Conservation (phyloP, 164 flowering plant species). For the Annona squamosa region DNA sequence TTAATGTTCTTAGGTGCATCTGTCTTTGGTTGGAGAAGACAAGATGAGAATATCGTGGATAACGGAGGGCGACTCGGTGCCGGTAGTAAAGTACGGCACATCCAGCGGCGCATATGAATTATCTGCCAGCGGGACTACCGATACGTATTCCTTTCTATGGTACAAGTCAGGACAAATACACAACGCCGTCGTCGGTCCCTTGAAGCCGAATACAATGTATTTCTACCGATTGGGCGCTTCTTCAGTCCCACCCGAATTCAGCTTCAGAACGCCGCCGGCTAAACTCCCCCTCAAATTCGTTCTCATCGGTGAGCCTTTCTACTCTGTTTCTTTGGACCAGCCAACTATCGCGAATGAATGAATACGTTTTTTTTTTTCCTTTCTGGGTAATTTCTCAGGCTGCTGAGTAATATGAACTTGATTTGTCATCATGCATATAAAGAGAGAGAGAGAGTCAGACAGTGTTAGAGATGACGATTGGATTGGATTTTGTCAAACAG, state of each 20-base stretch:
- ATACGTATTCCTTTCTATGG: slow-evolving; percentile 26
- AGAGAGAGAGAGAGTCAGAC: too few relatives aligned
- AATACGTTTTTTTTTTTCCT: too few relatives aligned
- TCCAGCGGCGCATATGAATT: slow-evolving; percentile 22
- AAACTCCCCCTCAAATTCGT: slow-evolving; percentile 55
- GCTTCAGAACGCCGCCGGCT: slow-evolving; percentile 62
- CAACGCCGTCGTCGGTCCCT: slow-evolving; percentile 51
- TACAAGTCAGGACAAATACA: slow-evolving; percentile 61
- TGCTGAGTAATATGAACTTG: too few relatives aligned
- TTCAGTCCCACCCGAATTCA: slow-evolving; percentile 21
- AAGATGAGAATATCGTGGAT: slow-evolving; percentile 82
- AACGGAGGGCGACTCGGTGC: slow-evolving; percentile 27
- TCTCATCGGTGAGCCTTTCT: slow-evolving; percentile 32
- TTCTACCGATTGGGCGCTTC: slow-evolving; percentile 41
- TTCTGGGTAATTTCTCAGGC: too few relatives aligned
- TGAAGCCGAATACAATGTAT: slow-evolving; percentile 37
- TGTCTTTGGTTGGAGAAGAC: slow-evolving; percentile 57
- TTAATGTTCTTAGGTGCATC: slow-evolving; percentile 50
- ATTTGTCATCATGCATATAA: too few relatives aligned
- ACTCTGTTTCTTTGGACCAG: not conserved
- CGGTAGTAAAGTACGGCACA: slow-evolving; percentile 49
- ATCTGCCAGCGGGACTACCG: slow-evolving; percentile 37
- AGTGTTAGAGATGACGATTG: too few relatives aligned
- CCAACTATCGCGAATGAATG: not conserved
- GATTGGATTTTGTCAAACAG: too few relatives aligned